Conservation (phyloP, 495 filamentous ascomycete species). For the Glarea lozoyensis region DNA sequence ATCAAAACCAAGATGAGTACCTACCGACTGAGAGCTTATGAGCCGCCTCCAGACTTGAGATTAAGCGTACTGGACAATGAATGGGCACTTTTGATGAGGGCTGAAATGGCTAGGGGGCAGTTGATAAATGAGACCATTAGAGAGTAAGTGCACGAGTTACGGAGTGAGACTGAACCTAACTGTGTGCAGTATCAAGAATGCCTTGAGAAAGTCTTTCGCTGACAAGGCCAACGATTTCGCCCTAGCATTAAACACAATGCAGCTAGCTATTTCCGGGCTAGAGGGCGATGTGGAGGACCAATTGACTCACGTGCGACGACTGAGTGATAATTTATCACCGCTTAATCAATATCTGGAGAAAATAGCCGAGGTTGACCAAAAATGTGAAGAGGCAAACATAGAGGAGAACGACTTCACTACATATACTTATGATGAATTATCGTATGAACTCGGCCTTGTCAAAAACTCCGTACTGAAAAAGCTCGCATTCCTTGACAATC, state of each 20-base stretch:
- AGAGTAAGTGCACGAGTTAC: conserved; percentile 46
- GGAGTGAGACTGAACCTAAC: conserved; percentile 1
- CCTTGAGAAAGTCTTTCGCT: conserved; percentile 82
- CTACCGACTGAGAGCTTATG: conserved; percentile 82
- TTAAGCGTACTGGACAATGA: conserved; percentile 72
- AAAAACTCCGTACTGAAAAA: conserved; percentile 89
- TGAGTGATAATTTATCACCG: conserved; percentile 74
- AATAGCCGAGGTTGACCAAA: conserved; percentile 71
- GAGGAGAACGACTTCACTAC: conserved; percentile 99
- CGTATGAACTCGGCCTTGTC: conserved; percentile 87
- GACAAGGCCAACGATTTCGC: conserved; percentile 98
- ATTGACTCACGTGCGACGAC: conserved; percentile 67
- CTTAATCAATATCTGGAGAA: conserved; percentile 80
- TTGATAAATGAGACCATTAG: conserved; percentile 96
- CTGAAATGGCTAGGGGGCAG: conserved; percentile 80
- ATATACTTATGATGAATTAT: conserved; percentile 91
- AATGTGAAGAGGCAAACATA: conserved; percentile 93
- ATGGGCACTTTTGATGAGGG: conserved; percentile 68
- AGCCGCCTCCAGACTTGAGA: conserved; percentile 73
- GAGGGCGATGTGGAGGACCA: conserved; percentile 96
- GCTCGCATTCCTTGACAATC: conserved; percentile 92
- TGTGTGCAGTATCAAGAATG: conserved; percentile 71
- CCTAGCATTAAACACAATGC: conserved; percentile 83
- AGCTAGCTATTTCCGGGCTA: conserved; percentile 83
- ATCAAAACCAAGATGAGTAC: conserved; percentile 98